Evolutionary conservation across 257 asterid species (phyloP), one percentile per base, ranked within the genome.

Genomic region (Paulownia fortunei): DNA sequence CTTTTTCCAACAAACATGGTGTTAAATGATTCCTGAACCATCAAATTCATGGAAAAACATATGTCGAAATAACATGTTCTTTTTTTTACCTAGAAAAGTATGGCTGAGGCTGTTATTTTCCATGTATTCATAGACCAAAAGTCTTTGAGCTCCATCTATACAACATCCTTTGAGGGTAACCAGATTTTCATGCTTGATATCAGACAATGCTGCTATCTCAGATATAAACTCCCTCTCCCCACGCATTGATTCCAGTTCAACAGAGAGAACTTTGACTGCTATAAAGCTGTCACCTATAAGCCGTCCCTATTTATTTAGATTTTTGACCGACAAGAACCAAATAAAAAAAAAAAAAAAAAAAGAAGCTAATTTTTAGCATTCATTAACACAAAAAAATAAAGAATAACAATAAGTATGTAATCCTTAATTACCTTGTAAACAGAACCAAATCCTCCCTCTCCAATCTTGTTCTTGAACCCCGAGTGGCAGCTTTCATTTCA

Each of bases 171-270:
- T 78, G 27, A 93, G 91, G 18, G 73, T 78, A 27, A 93, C 96
- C 15, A 93, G 89, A 67, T 93, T 88, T 49, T 86, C 91, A 71
- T 91, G 93, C 65, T 80, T 88, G 47, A 91, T 82, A 73, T 89
- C 91, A 62, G 93, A 87, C 23, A 91, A 72, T 59, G 96, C 93
- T 18, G 90, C 87, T 12, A 91, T 82, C 76, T 91, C 98, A 4
- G 97, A 80, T 70, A 93, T 79, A 56, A 93, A 93, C 67, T 87
- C 93, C 69, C 96, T 89, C 76, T 91, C 97, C 13, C 97, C 96
- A 55, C 91, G 81, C 93, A 89, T 72, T 24, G 96, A 81, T 79
- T 87, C 98, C 15, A 82, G 34, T 66, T 91, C 96, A 8, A 91
- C 77, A 0, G 90, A 86, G 0, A 93, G 71, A 47, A 86, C 85